Percentiles rank a stretch among this genome's conserved stretches.
Conservation (phyloP, 805 yeast species). For the Lachancea quebecensis region DNA sequence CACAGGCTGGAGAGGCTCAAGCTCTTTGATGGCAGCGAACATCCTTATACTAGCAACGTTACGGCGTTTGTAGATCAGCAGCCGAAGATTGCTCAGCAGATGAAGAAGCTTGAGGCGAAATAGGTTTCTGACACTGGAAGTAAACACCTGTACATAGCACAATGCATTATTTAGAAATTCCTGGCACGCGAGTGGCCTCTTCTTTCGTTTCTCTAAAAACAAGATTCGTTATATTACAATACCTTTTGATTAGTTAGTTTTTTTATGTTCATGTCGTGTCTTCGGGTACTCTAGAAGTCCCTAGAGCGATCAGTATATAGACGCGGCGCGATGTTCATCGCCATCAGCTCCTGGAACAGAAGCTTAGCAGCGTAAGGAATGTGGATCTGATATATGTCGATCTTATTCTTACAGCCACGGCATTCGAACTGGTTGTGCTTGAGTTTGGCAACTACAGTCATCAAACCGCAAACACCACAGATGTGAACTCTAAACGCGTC, state of each 20-base stretch:
- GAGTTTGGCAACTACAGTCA: slow-evolving; percentile 95
- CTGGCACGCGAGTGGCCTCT: too few species aligned
- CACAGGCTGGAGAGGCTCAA: slow-evolving; percentile 76
- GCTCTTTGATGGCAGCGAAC: slow-evolving; percentile 79
- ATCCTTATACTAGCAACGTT: slow-evolving; percentile 78
- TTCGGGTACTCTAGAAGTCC: slow-evolving; percentile 21
- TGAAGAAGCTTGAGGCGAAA: slow-evolving; percentile 16
- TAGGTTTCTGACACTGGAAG: background rate
- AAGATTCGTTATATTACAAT: too few species aligned
- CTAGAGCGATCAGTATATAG: slow-evolving; percentile 83
- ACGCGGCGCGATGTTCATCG: slow-evolving; percentile 98
- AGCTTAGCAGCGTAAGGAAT: slow-evolving; percentile 98
- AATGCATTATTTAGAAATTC: slow-evolving; percentile 1
- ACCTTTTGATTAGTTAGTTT: too few species aligned
- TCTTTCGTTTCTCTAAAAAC: too few species aligned
- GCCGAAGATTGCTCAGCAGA: slow-evolving; percentile 40
- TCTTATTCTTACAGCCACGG: slow-evolving; percentile 96
- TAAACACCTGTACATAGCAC: slow-evolving; percentile 3
- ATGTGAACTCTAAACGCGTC: slow-evolving; percentile 98
- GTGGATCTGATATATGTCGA: slow-evolving; percentile 94
- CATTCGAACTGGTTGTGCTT: slow-evolving; percentile 98
- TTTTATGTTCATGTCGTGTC: too few species aligned
- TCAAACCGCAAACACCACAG: slow-evolving; percentile 97
- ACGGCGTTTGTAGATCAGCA: slow-evolving; percentile 81
- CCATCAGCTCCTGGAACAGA: slow-evolving; percentile 98